Conservation (phyloP, 2,329 filamentous ascomycete species). For the Clathrospora elynae region DNA sequence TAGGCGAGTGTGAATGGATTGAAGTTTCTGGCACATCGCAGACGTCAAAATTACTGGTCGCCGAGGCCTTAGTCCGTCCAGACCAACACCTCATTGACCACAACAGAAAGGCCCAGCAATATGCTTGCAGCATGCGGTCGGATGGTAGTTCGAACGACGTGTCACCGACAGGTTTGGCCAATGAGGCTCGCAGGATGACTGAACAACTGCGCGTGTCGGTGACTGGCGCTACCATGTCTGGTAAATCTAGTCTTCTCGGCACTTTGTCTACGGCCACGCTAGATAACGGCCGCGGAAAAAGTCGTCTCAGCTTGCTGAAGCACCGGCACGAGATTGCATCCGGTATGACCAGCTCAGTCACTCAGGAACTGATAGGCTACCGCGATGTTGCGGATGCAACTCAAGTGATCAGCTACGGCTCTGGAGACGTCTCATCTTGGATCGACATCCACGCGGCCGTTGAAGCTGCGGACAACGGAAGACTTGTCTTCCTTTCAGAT, state of each 20-base stretch:
- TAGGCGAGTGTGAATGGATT: constrained; percentile 81
- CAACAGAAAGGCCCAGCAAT: constrained; percentile 17
- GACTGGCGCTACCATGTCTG: constrained; percentile 85
- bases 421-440: constrained; percentile 88
- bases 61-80: constrained; percentile 86
- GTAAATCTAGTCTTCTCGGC: constrained; percentile 89
- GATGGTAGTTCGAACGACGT: not conserved
- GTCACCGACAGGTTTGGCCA: not conserved
- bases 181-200: constrained; percentile 16
- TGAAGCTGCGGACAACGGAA: constrained; percentile 68
- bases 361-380: constrained; percentile 92
- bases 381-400: constrained; percentile 35
- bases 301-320: constrained; percentile 83
- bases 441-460: constrained; percentile 86
- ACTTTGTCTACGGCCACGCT: constrained; percentile 85
- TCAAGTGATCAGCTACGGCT: constrained; percentile 79
- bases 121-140: not conserved
- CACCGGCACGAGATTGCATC: constrained; percentile 92
- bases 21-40: constrained; percentile 51
- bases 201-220: constrained; percentile 84
- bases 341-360: constrained; percentile 90
- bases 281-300: constrained; percentile 91
- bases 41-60: constrained; percentile 73
- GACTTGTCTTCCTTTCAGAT: constrained; percentile 87
- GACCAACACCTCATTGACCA: constrained; percentile 37